Percentiles rank a stretch among this genome's conserved stretches.
These are phyloP conservation scores for Karstenula rhodostoma DNA, from an alignment of 2,329 filamentous ascomycete genomes.

Conservation along the genomic window DNA sequence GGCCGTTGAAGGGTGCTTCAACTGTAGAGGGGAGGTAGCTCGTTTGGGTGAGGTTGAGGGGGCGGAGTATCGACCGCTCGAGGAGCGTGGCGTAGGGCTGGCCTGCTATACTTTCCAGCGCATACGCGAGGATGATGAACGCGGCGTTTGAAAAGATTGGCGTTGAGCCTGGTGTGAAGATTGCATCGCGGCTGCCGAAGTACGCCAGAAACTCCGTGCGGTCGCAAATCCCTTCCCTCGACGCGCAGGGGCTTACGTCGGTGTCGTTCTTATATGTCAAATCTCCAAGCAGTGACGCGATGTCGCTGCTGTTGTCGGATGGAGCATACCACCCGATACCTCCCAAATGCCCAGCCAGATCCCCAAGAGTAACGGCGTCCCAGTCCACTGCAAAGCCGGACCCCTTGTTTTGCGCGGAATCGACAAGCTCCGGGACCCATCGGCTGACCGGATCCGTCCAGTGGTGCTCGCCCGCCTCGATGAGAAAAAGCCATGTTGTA, in stretches of 20 bases:
- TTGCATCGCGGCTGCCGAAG: slow-evolving; percentile 32
- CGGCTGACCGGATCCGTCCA: slow-evolving; percentile 45
- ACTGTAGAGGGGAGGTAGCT: slow-evolving; percentile 34
- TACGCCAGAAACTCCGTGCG: slow-evolving; percentile 15
- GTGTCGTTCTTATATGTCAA: not conserved
- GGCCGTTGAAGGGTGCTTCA: slow-evolving; percentile 31
- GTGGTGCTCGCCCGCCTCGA: slow-evolving; percentile 42
- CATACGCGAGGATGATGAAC: slow-evolving; percentile 55
- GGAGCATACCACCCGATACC: slow-evolving; percentile 29
- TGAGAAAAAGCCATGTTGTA: slow-evolving; percentile 48
- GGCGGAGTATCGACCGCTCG: slow-evolving; percentile 52
- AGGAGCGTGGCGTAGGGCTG: slow-evolving; percentile 51
- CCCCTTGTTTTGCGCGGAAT: slow-evolving; percentile 10
- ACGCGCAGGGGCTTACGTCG: not conserved
- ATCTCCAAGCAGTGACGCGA: slow-evolving; percentile 2
- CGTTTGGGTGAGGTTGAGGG: slow-evolving; percentile 54
- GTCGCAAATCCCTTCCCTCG: not conserved
- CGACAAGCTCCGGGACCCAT: slow-evolving; percentile 34
- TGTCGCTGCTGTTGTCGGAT: not conserved
- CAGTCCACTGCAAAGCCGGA: slow-evolving; percentile 29
- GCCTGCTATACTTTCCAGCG: slow-evolving; percentile 55
- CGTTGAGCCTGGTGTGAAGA: slow-evolving; percentile 54
- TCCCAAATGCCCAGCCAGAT: slow-evolving; percentile 40
- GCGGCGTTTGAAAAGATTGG: slow-evolving; percentile 61
- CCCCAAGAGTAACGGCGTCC: slow-evolving; percentile 41